phyloP scores from a whole-genome alignment of 1,284 basidiomycete genomes.

The Irpex rosettiformis region DNA sequence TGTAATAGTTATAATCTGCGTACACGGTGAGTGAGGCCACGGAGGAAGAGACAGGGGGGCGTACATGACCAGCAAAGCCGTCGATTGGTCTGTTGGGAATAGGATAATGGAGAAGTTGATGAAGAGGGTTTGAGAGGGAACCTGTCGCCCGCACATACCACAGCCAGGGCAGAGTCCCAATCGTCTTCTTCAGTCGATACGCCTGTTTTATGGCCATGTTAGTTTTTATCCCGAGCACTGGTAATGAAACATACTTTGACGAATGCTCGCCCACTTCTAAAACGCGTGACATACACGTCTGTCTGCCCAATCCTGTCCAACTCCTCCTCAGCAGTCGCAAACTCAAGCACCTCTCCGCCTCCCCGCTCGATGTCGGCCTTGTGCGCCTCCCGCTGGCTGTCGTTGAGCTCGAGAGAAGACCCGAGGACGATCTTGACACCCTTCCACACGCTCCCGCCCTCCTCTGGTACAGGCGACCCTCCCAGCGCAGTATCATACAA shows the following conservation, averaged over 20 bases:
- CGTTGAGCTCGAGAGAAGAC: conserved; percentile 47
- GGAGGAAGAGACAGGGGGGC: conserved; percentile 11
- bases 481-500: conserved; percentile 39
- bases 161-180: conserved; percentile 81
- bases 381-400: conserved; percentile 48
- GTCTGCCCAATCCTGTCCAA: conserved; percentile 39
- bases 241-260: conserved; percentile 43
- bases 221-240: too few species aligned
- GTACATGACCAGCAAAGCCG: conserved; percentile 37
- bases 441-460: conserved; percentile 36
- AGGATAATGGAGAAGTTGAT: conserved; percentile 61
- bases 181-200: conserved; percentile 51
- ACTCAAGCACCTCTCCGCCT: conserved; percentile 51
- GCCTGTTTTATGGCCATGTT: conserved; percentile 43
- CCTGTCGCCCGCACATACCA: conserved; percentile 72
- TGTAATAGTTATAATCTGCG: conserved; percentile 75
- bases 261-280: conserved; percentile 66
- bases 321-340: conserved; percentile 32
- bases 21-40: not conserved
- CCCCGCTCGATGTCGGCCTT: conserved; percentile 53
- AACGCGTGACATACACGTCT: conserved; percentile 70
- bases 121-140: conserved; percentile 59
- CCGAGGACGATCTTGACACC: conserved; percentile 60
- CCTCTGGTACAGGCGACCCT: conserved; percentile 15
- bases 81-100: conserved; percentile 39